Conservation (phyloP, 768 basidiomycete species). For the Rossbeevera mucosa region DNA sequence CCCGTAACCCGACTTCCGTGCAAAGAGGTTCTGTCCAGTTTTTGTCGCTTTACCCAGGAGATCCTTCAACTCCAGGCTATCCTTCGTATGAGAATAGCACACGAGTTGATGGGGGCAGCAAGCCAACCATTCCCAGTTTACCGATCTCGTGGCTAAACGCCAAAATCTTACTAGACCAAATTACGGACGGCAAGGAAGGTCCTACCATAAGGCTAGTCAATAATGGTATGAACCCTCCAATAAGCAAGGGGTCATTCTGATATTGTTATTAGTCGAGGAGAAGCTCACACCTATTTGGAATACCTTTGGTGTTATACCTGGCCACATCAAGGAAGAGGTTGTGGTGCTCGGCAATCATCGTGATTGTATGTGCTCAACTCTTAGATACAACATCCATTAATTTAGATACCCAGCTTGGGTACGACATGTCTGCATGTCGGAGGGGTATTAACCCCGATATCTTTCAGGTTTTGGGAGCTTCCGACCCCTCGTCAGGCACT, state of each 20-base stretch:
- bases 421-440: background rate
- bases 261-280: constrained; percentile 52
- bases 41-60: constrained; percentile 62
- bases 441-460: background rate
- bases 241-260: constrained; percentile 1
- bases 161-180: constrained; percentile 50
- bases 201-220: constrained; percentile 50
- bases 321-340: constrained; percentile 78
- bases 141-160: constrained; percentile 90
- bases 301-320: constrained; percentile 79
- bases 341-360: constrained; percentile 86
- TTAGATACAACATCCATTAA: constrained; percentile 5
- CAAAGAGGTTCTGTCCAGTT: constrained; percentile 84
- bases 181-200: constrained; percentile 34
- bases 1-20: constrained; percentile 77
- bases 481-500: constrained; percentile 55
- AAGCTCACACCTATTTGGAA: constrained; percentile 92
- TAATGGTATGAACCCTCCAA: constrained; percentile 37
- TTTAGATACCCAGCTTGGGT: constrained; percentile 20
- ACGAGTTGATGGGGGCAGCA: constrained; percentile 53
- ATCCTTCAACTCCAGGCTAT: constrained; percentile 83
- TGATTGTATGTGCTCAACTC: constrained; percentile 54
- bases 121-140: constrained; percentile 78
- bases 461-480: constrained; percentile 45
- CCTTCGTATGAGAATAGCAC: constrained; percentile 83